Conservation (phyloP, 2,329 filamentous ascomycete species). For the Ophiostoma angusticollis region DNA sequence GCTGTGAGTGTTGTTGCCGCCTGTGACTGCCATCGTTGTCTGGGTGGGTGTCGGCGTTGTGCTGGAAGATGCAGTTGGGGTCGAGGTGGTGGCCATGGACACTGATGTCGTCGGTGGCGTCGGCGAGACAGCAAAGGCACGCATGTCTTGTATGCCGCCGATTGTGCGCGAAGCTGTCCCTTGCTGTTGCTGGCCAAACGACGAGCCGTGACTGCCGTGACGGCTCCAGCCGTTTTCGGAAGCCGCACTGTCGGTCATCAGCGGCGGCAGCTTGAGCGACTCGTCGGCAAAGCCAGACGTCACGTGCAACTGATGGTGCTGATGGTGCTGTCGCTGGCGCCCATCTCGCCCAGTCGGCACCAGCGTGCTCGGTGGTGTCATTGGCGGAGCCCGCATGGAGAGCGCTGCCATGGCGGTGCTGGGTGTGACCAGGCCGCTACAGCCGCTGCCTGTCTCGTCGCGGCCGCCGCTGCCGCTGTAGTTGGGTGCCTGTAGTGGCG, state of each 20-base stretch:
- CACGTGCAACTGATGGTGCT: slow-evolving; percentile 2
- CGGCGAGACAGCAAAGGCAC: slow-evolving; percentile 6
- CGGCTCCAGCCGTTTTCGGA: neutral
- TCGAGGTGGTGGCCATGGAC: no score
- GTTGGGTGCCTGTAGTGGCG: slow-evolving; percentile 35
- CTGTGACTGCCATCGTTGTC: no score
- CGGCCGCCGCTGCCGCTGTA: neutral
- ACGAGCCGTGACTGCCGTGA: no score
- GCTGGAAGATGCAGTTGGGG: no score
- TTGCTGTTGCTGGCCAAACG: neutral
- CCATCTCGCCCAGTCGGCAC: neutral
- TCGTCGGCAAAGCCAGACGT: slow-evolving; percentile 25
- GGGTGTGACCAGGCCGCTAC: neutral
- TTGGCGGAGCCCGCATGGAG: slow-evolving; percentile 18
- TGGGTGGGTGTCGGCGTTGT: neutral
- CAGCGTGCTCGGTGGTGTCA: slow-evolving; percentile 8
- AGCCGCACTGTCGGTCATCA: slow-evolving; percentile 29
- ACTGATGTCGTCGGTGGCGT: no score
- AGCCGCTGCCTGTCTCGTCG: no score
- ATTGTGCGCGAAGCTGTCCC: neutral
- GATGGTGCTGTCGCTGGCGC: neutral
- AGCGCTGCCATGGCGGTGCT: neutral
- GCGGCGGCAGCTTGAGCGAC: slow-evolving; percentile 39
- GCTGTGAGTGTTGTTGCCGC: no score
- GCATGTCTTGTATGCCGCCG: slow-evolving; percentile 6